phyloP scores from a whole-genome alignment of 2,329 filamentous ascomycete species.

The Ceratocystis lukuohia region DNA sequence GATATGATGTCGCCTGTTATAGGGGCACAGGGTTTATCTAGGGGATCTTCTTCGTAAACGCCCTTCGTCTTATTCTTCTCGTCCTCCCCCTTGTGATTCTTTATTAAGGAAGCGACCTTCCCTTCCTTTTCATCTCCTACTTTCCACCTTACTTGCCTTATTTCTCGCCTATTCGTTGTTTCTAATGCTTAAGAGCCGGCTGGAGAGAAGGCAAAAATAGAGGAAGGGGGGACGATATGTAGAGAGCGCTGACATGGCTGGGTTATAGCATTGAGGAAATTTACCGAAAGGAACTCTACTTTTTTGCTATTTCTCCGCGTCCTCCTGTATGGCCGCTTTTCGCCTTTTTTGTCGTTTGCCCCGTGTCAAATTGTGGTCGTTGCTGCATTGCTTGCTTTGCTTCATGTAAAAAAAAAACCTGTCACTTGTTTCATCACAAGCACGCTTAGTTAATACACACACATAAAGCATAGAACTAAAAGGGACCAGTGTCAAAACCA shows the following conservation, averaged over 20 bases:
- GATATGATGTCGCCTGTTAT: too few relatives aligned
- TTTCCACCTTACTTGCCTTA: neutral
- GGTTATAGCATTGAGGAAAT: neutral
- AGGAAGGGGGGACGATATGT: too few relatives aligned
- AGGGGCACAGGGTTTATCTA: too few relatives aligned
- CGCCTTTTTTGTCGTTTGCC: neutral
- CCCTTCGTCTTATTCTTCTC: too few relatives aligned
- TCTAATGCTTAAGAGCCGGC: neutral
- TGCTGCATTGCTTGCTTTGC: too few relatives aligned
- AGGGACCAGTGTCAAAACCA: neutral
- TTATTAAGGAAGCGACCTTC: neutral
- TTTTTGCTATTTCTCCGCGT: neutral
- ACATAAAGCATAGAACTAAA: neutral
- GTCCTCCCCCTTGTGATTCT: too few relatives aligned
- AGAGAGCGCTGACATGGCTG: too few relatives aligned
- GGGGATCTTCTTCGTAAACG: too few relatives aligned
- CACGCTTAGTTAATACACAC: neutral
- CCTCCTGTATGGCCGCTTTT: neutral
- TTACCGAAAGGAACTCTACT: conserved; percentile 1
- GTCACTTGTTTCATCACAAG: neutral
- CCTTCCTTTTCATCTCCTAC: neutral
- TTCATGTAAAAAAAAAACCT: too few relatives aligned
- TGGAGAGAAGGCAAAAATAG: neutral
- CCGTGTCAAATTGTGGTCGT: neutral
- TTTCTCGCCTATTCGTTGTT: neutral